Evolutionary conservation across 2,329 filamentous ascomycete genomes (phyloP).

Genomic region (Truncatella angustata): DNA sequence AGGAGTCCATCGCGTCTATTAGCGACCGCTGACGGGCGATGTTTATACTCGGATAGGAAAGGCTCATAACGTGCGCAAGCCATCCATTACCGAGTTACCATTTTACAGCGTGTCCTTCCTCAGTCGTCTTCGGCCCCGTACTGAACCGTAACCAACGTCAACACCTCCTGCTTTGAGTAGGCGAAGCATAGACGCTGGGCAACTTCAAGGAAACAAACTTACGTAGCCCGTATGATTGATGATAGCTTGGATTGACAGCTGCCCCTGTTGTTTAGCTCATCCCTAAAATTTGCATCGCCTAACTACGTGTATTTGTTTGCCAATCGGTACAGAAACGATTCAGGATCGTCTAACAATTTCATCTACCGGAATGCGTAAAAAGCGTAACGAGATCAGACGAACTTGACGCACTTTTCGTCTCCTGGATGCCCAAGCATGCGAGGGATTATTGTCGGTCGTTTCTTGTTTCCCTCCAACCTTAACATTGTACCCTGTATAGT

Average conservation of each 20-base stretch:
- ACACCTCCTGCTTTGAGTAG: constrained; percentile 11
- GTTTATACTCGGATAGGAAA: constrained; percentile 1
- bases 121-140: constrained; percentile 6
- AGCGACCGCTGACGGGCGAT: neutral
- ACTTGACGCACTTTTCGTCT: neutral
- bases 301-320: no score
- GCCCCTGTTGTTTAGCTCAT: neutral
- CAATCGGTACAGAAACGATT: neutral
- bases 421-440: no score
- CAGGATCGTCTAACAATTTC: neutral
- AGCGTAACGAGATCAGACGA: neutral
- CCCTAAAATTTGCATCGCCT: neutral
- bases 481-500: neutral
- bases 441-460: no score
- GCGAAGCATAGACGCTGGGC: neutral
- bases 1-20: neutral
- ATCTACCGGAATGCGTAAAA: neutral
- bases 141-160: neutral
- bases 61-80: neutral
- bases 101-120: constrained; percentile 4
- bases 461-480: no score
- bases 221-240: neutral
- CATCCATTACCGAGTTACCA: neutral
- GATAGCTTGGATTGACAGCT: neutral
- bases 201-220: neutral